These are phyloP conservation scores for Sungouiozyma intestinalis DNA, from an alignment of 805 yeast species.

Conservation along the genomic window DNA sequence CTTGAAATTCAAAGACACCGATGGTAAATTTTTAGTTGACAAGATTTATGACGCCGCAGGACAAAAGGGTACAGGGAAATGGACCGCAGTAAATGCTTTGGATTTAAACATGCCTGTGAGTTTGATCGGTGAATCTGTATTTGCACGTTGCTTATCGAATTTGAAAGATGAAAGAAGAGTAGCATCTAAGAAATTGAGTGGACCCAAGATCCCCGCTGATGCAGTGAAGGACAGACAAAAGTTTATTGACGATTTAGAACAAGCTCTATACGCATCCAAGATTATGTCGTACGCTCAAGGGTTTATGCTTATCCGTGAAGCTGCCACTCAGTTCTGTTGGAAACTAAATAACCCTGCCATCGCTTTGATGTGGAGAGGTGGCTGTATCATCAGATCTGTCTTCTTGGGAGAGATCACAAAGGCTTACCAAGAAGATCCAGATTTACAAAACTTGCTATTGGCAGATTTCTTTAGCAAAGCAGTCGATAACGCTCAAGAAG, in stretches of 20 bases:
- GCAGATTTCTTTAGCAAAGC: constrained; percentile 91
- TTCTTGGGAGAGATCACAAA: constrained; percentile 94
- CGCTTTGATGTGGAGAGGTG: constrained; percentile 99
- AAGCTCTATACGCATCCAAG: constrained; percentile 97
- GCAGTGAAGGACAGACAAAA: constrained; percentile 63
- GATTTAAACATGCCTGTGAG: constrained; percentile 98
- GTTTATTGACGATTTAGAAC: constrained; percentile 89
- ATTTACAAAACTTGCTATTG: constrained; percentile 90
- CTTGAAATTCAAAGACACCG: constrained; percentile 77
- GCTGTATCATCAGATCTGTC: constrained; percentile 98
- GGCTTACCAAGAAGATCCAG: constrained; percentile 89
- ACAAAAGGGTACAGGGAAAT: constrained; percentile 99
- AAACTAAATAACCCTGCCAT: constrained; percentile 95
- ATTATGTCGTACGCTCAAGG: constrained; percentile 98
- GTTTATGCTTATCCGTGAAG: constrained; percentile 97
- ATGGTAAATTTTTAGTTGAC: constrained; percentile 89
- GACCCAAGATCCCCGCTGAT: constrained; percentile 62
- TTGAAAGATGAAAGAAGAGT: constrained; percentile 81
- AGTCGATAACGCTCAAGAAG: constrained; percentile 81
- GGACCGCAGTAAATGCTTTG: constrained; percentile 97
- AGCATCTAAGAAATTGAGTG: constrained; percentile 70
- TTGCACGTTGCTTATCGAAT: constrained; percentile 91
- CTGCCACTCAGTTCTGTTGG: constrained; percentile 96
- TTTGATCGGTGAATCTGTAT: constrained; percentile 96
- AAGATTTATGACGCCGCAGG: constrained; percentile 96